Base-by-base conservation (phyloP, 805 yeast genomes). In the Metschnikowia sp. region DNA sequence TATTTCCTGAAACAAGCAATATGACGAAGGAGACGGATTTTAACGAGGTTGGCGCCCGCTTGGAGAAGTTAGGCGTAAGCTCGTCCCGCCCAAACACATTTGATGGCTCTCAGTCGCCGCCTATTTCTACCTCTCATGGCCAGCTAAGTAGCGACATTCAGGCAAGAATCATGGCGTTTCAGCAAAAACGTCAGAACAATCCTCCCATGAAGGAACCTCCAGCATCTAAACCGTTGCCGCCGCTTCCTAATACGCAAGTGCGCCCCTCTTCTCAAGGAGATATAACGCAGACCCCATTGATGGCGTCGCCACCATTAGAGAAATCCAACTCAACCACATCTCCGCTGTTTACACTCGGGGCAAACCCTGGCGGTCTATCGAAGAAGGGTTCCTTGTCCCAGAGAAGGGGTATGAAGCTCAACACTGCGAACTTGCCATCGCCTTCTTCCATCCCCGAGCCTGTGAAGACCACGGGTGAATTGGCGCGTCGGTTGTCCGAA, bases 141-240 rank as follows among this genome's bases (percentile, higher is more conserved):
- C 57, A 53, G 10, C 41, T 84, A 42, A 82, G 78, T 57, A 84
- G 94, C 10, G 92, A 87, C 52, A 78, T 89, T 36, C 97, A 90
- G 64, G 97, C 96, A 1, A 75, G 94, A 53, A 76, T 91, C 33
- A 69, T 86, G 63, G 96, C 96, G 0, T 87, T 91, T 58, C 97
- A 90, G 64, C 89, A 88, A 53, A 82, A 85, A 59, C 78, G 97
- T 55, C 57, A 53, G 44, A 50, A 48, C 28, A 50, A 41, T 15
- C 49, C 53, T 10, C 39, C 50, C 2, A 32, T 40, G 30, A 50
- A 50, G 35, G 57, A 55, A 4, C 8, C 50, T 13, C 22, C 41
- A 2, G 18, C 47, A 6, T 31, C 39, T 10, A 54, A 55, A 39
- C 46, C 57, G 5, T 49, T 53, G 39, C 59, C 60, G 18, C 50